Evolutionary conservation across 1,284 basidiomycete species (phyloP).

Genomic region (Cerrena zonata): DNA sequence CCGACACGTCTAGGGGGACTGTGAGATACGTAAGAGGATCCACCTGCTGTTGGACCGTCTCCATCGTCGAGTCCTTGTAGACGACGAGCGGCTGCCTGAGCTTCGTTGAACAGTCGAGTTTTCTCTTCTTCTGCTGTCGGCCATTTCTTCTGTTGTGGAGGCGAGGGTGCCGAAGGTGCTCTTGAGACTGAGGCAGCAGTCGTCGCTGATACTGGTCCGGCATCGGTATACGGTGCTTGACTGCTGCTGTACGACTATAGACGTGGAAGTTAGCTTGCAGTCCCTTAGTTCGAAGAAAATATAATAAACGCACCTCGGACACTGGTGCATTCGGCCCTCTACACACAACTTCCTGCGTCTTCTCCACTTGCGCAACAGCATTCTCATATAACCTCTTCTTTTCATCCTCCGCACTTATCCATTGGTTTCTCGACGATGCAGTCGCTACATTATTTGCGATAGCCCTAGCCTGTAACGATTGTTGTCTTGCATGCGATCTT

Average conservation of each 20-base stretch:
- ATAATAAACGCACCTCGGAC: conserved; percentile 2
- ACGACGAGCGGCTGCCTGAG: conserved; percentile 51
- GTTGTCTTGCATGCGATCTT: conserved; percentile 15
- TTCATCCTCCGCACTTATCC: conserved; percentile 60
- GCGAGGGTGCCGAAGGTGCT: background rate
- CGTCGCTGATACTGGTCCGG: conserved; percentile 4
- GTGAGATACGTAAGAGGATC: conserved; percentile 10
- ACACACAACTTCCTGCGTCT: conserved; percentile 40
- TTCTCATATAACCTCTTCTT: conserved; percentile 60
- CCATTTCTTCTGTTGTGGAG: conserved; percentile 34
- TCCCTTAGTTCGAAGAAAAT: conserved; percentile 4
- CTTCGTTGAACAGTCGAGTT: conserved; percentile 57
- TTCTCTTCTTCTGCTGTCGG: conserved; percentile 71
- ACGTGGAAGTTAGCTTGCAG: background rate
- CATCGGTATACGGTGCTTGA: conserved; percentile 3
- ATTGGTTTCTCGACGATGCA: conserved; percentile 22
- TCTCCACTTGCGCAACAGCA: conserved; percentile 58
- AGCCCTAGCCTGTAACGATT: conserved; percentile 16
- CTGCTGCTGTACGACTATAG: background rate
- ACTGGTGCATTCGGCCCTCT: conserved; percentile 13
- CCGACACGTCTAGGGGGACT: conserved; percentile 9
- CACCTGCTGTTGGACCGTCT: conserved; percentile 3
- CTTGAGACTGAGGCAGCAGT: conserved; percentile 1
- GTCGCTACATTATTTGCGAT: background rate
- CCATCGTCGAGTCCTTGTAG: conserved; percentile 34